Base-by-base conservation (phyloP, 805 yeast species). In the Barnettozyma salicaria region DNA sequence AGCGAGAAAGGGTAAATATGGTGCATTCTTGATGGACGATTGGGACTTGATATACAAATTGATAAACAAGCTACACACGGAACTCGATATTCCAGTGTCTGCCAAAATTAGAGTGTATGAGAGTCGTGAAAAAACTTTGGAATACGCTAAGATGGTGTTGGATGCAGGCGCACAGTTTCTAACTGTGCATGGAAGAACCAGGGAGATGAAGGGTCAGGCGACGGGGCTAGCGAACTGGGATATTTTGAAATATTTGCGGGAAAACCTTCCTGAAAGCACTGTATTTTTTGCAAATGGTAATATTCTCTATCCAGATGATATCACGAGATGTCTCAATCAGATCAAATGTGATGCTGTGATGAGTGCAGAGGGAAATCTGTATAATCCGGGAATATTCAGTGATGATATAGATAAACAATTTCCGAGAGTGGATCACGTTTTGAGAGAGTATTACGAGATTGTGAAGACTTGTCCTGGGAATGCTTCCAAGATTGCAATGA, bases 181-280 rank as follows among this genome's bases (percentile, higher is more conserved):
- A 26, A 88, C 97, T 1, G 83, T 92, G 7, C 99, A 92, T 59
- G 97, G 97, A 2, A 74, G 98, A 50, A 81, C 97, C 1, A 72
- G 99, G 46, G 98, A 90, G 40, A 90, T 88, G 94, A 92, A 92
- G 60, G 99, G 98, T 6, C 97, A 90, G 58, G 74, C 76, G 41
- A 90, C 98, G 0, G 98, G 98, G 0, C 63, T 92, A 34, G 97
- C 99, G 1, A 89, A 92, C 61, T 90, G 98, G 97, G 70, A 76
- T 21, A 69, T 80, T 19, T 71, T 92, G 41, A 74, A 68, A 47
- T 86, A 76, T 54, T 55, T 92, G 27, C 67, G 92, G 40, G 95
- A 88, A 20, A 80, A 85, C 45, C 64, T 92, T 32, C 83, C 90
- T 0, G 45, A 54, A 29, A 92, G 79, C 32, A 87, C 90, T 2